These are phyloP conservation scores for Hypseocharis bilobata DNA, from an alignment of 441 rosid genomes.

Conservation along the genomic window DNA sequence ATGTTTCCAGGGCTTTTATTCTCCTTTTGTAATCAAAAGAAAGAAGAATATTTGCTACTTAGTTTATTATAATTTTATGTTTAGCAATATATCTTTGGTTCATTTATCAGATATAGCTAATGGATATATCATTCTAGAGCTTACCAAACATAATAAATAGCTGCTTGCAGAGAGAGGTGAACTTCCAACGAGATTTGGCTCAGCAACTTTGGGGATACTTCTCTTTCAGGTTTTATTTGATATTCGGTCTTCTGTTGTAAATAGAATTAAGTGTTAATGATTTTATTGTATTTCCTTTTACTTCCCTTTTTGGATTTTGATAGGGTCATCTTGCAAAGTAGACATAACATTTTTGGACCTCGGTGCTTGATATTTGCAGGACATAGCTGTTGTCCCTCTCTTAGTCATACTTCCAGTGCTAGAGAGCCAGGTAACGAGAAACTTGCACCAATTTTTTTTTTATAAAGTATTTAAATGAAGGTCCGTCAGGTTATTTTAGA, in stretches of 20 bases:
- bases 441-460: neutral
- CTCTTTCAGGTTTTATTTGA: slow-evolving; percentile 65
- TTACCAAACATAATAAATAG: slow-evolving; percentile 43
- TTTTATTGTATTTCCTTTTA: slow-evolving; percentile 20
- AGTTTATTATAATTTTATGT: neutral
- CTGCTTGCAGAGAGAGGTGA: slow-evolving; percentile 98
- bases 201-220: slow-evolving; percentile 94
- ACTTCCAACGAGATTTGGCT: slow-evolving; percentile 94
- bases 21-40: neutral
- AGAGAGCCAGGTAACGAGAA: slow-evolving; percentile 65
- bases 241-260: neutral
- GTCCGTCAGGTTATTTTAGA: neutral
- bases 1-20: neutral
- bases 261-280: slow-evolving; percentile 1
- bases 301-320: slow-evolving; percentile 12
- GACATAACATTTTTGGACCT: slow-evolving; percentile 20
- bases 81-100: neutral
- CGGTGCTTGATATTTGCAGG: slow-evolving; percentile 45
- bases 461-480: neutral
- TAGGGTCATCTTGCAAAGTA: slow-evolving; percentile 18
- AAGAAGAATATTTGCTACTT: neutral
- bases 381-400: slow-evolving; percentile 90
- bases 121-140: slow-evolving; percentile 22
- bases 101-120: slow-evolving; percentile 1
- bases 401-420: slow-evolving; percentile 85